A percentile compares a stretch with the other conserved stretches of the same genome.
Conservation (phyloP, 2,329 filamentous ascomycete genomes). For the Xylariaceae sp. region DNA sequence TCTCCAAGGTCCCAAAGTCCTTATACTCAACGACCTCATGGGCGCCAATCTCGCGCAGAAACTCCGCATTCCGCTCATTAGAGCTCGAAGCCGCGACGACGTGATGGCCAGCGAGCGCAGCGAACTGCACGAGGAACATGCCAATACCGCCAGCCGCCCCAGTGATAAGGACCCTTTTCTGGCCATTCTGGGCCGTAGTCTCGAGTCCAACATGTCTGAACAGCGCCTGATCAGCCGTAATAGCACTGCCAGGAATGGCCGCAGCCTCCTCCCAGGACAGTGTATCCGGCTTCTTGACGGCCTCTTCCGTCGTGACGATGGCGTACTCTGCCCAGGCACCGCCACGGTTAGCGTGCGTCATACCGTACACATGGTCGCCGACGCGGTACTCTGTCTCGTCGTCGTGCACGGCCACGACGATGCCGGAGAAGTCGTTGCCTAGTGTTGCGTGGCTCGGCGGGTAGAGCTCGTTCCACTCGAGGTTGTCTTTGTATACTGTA, state of each 20-base stretch:
- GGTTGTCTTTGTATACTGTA: neutral
- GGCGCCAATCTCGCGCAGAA: neutral
- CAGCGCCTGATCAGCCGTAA: slow-evolving; percentile 25
- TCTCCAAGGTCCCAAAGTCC: neutral
- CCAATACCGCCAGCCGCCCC: slow-evolving; percentile 21
- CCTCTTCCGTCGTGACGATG: neutral
- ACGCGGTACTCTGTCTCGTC: neutral
- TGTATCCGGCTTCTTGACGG: neutral
- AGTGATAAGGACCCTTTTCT: slow-evolving; percentile 22
- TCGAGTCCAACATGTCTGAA: slow-evolving; percentile 17
- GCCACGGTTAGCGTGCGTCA: neutral
- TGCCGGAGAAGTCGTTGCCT: neutral
- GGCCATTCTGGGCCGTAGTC: slow-evolving; percentile 2
- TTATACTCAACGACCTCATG: neutral
- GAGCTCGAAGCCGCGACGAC: slow-evolving; percentile 1
- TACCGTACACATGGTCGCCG: neutral
- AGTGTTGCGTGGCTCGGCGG: neutral
- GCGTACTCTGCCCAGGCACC: neutral
- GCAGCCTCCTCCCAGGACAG: slow-evolving; percentile 25
- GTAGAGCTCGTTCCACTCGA: neutral
- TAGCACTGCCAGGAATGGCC: slow-evolving; percentile 19
- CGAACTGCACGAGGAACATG: slow-evolving; percentile 24
- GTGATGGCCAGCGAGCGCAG: slow-evolving; percentile 16
- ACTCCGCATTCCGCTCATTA: neutral
- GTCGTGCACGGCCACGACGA: neutral